Percentiles rank a stretch among this genome's conserved stretches.
phyloP scores from a whole-genome alignment of 495 filamentous ascomycete species.

The Symbiotaphrina buchneri region DNA sequence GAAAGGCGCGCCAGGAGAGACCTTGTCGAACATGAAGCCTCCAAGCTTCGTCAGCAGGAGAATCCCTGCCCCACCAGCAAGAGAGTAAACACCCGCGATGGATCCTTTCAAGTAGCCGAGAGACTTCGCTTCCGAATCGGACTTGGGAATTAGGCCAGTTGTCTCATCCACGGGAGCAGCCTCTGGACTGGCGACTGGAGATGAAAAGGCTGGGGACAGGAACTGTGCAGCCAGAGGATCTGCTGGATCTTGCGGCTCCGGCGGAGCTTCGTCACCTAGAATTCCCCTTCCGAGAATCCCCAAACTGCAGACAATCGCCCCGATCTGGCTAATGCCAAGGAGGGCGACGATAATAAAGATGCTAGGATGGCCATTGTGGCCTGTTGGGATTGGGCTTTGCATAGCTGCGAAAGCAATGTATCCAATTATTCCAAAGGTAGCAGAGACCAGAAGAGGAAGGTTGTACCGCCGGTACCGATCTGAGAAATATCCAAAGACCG shows the following conservation, averaged over 20 bases:
- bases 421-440: conserved; percentile 47
- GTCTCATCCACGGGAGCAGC: neutral
- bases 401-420: conserved; percentile 53
- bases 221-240: too few species aligned
- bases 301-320: conserved; percentile 80
- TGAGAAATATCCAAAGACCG: conserved; percentile 63
- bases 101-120: conserved; percentile 54
- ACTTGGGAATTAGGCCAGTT: too few species aligned
- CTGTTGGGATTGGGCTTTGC: conserved; percentile 41
- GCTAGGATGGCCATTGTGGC: conserved; percentile 31
- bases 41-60: conserved; percentile 79
- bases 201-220: neutral
- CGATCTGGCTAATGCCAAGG: conserved; percentile 80
- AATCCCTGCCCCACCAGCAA: conserved; percentile 81
- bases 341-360: conserved; percentile 56
- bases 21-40: conserved; percentile 58
- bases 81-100: conserved; percentile 81
- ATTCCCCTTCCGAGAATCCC: conserved; percentile 66
- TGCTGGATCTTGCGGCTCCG: neutral
- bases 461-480: conserved; percentile 39
- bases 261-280: conserved; percentile 24
- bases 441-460: conserved; percentile 46
- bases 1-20: conserved; percentile 57
- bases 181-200: neutral
- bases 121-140: conserved; percentile 12